Conservation (phyloP, 2,329 filamentous ascomycete genomes). For the Colletotrichum noveboracense region DNA sequence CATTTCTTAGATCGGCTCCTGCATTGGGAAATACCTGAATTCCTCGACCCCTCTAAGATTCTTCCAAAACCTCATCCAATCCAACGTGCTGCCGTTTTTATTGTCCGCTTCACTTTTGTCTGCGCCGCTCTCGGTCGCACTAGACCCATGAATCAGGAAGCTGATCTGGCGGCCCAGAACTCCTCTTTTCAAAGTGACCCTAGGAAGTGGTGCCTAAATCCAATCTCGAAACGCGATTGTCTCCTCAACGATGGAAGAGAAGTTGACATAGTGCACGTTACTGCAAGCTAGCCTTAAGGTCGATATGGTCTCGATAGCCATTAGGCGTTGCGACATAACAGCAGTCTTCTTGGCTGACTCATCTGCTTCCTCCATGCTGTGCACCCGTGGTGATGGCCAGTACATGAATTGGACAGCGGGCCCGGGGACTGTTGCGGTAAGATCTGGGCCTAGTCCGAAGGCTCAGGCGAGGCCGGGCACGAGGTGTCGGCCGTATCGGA, state of each 20-base stretch:
- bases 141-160: conserved; percentile 30
- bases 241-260: conserved; percentile 59
- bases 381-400: conserved; percentile 49
- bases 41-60: not conserved
- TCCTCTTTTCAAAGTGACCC: conserved; percentile 60
- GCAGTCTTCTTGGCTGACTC: conserved; percentile 62
- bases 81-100: conserved; percentile 32
- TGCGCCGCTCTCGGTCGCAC: not conserved
- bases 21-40: conserved; percentile 55
- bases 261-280: conserved; percentile 69
- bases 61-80: not conserved
- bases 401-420: not conserved
- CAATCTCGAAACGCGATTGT: conserved; percentile 62
- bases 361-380: conserved; percentile 83
- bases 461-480: not conserved
- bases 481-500: not conserved
- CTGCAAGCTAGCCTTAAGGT: conserved; percentile 63
- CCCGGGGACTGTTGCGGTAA: conserved; percentile 67
- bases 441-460: not conserved
- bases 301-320: conserved; percentile 66
- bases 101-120: conserved; percentile 54
- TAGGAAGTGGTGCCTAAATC: conserved; percentile 55
- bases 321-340: conserved; percentile 42
- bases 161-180: conserved; percentile 69
- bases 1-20: conserved; percentile 71